Evolutionary conservation across 2,329 filamentous ascomycete species (phyloP).

Genomic region (Onygenales sp.): DNA sequence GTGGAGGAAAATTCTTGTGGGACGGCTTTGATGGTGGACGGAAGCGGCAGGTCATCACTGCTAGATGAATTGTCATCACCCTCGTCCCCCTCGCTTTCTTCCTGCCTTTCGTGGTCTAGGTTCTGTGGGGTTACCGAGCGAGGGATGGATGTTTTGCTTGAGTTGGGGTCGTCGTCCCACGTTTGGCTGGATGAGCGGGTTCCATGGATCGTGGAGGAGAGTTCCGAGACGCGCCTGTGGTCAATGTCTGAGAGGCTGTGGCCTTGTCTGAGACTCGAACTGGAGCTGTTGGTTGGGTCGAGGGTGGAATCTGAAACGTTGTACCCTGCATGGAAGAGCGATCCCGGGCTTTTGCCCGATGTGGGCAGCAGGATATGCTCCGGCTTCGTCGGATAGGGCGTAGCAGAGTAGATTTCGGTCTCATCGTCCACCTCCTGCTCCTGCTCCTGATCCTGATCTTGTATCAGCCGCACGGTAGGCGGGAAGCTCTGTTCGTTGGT

Average conservation of each 20-base stretch:
- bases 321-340: conserved; percentile 22
- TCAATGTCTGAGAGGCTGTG: conserved; percentile 21
- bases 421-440: conserved; percentile 16
- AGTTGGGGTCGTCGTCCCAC: conserved; percentile 10
- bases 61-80: conserved; percentile 17
- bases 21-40: conserved; percentile 29
- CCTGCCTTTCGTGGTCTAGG: not conserved
- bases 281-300: conserved; percentile 20
- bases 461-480: conserved; percentile 29
- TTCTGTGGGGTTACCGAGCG: conserved; percentile 6
- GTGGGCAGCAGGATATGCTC: conserved; percentile 36
- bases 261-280: conserved; percentile 17
- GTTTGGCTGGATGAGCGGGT: conserved; percentile 10
- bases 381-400: conserved; percentile 39
- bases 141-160: conserved; percentile 12
- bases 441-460: conserved; percentile 15
- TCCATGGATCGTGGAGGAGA: conserved; percentile 2
- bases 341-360: conserved; percentile 29
- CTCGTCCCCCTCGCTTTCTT: conserved; percentile 10
- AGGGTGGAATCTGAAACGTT: conserved; percentile 23
- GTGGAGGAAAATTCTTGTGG: conserved; percentile 21
- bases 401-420: conserved; percentile 30
- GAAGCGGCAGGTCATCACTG: conserved; percentile 18
- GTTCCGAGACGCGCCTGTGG: conserved; percentile 2
- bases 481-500: conserved; percentile 32